Evolutionary conservation across 768 basidiomycete species (phyloP), one percentile per base, ranked within the genome.

Genomic region (Floccularia luteovirens): DNA sequence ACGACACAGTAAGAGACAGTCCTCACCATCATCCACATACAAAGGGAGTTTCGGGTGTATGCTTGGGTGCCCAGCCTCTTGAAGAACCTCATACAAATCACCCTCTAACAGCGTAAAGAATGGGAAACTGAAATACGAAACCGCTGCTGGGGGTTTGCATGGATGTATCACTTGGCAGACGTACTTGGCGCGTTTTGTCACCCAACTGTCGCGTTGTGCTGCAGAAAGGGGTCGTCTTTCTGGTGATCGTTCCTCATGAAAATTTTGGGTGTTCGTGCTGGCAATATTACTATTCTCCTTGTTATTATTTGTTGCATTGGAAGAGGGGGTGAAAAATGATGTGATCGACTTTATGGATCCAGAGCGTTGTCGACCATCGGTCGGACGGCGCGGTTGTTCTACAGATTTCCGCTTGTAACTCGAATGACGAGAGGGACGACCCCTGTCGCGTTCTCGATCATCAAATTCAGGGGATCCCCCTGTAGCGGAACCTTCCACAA

Each of bases 41-140:
- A 90, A 53, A 2, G 88, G 88, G 30, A 90, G 61, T 48, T 83
- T 75, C 3, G 72, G 69, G 50, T 88, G 85, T 16, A 74, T 69
- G 40, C 79, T 78, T 11, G 88, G 88, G 53, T 89, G 87, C 1
- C 88, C 88, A 0, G 76, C 77, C 56, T 90, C 88, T 47, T 79
- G 72, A 37, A 90, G 57, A 5, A 90, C 76, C 27, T 79, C 75
- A 36, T 77, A 79, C 24, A 77, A 52, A 24, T 83, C 77, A 3
- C 74, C 79, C 23, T 74, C 68, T 23, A 59, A 56, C n/a, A 90
- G 66, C 10, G 66, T 74, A 56, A 89, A 87, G 69, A 90, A 90
- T 11, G 85, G 85, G 52, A 81, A 75, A 33, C 72, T 75, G 47
- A 78, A 80, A 50, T 89, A 90, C 16, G 75, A 66, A 7, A 81